These are phyloP conservation scores for Colletotrichum karsti DNA, from an alignment of 2,329 filamentous ascomycete genomes.

Conservation along the genomic window DNA sequence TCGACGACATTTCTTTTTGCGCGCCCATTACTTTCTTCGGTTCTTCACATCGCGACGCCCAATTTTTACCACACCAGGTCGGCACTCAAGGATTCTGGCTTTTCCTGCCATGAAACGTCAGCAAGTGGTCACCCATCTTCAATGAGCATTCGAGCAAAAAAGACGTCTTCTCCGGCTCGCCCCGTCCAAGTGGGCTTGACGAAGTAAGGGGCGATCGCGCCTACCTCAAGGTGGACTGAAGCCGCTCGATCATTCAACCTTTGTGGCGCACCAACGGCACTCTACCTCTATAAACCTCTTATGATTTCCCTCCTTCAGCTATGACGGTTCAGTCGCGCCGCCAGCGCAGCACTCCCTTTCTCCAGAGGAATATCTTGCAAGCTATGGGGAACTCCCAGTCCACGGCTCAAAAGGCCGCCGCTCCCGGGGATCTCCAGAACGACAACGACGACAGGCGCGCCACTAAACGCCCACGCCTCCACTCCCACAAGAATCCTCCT, in stretches of 20 bases:
- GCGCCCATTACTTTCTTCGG: background rate
- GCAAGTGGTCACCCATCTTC: background rate
- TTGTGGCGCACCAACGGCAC: conserved; percentile 15
- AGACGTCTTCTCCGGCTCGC: background rate
- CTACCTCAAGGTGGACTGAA: conserved; percentile 3
- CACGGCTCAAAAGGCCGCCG: conserved; percentile 45
- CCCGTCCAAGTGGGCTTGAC: conserved; percentile 23
- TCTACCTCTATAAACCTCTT: conserved; percentile 13
- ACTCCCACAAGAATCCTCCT: conserved; percentile 41
- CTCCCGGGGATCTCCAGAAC: conserved; percentile 39
- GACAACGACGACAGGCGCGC: conserved; percentile 49
- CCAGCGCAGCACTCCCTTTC: conserved; percentile 60
- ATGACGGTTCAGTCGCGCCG: conserved; percentile 59
- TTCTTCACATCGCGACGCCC: background rate
- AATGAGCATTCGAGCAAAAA: conserved; percentile 3
- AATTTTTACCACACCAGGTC: background rate
- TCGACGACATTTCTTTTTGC: background rate
- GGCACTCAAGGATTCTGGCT: background rate
- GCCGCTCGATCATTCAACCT: background rate
- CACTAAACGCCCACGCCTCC: conserved; percentile 60
- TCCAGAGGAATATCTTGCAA: conserved; percentile 60
- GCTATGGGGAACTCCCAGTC: conserved; percentile 55
- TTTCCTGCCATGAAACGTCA: background rate
- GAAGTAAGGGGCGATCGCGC: conserved; percentile 12
- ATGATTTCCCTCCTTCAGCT: conserved; percentile 44